phyloP scores from a whole-genome alignment of 2,329 filamentous ascomycete species.

The Emergomyces pasteurianus region DNA sequence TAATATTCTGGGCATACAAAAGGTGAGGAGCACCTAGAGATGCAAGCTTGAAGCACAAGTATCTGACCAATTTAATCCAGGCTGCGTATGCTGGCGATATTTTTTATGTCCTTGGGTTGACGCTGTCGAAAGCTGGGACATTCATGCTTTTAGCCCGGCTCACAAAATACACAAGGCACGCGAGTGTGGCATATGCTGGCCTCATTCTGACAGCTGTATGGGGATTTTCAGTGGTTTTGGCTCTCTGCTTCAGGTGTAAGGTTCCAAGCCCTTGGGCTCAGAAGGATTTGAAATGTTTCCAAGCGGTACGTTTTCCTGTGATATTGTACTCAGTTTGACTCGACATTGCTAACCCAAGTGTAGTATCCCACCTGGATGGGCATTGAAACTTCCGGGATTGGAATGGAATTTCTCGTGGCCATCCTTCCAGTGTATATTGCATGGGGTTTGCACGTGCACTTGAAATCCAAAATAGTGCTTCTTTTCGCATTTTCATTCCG shows the following conservation, averaged over 20 bases:
- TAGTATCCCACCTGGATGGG: constrained; percentile 10
- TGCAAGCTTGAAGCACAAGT: not conserved
- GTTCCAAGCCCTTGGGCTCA: constrained; percentile 7
- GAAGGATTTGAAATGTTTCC: constrained; percentile 5
- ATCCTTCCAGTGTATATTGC: constrained; percentile 10
- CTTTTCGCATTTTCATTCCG: constrained; percentile 12
- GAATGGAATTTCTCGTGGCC: constrained; percentile 7
- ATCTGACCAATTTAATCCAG: constrained; percentile 2
- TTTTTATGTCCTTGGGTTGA: constrained; percentile 9
- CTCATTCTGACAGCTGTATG: constrained; percentile 1
- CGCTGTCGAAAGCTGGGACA: constrained; percentile 8
- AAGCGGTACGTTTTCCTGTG: constrained; percentile 3
- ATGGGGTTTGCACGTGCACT: constrained; percentile 8
- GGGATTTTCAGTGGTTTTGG: constrained; percentile 8
- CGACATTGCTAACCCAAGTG: not conserved
- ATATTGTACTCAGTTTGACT: not conserved
- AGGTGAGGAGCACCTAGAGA: not conserved
- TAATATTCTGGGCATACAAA: constrained; percentile 5
- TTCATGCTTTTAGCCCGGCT: constrained; percentile 10
- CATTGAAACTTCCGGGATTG: constrained; percentile 9
- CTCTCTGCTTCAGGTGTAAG: constrained; percentile 8
- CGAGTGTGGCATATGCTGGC: constrained; percentile 5
- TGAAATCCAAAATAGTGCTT: constrained; percentile 9
- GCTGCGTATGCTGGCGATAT: constrained; percentile 9
- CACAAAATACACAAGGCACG: constrained; percentile 9